A percentile compares a stretch with the other conserved stretches of the same genome.
phyloP scores from a whole-genome alignment of 78 protist genomes.

The Chrysochromulina tobinii region DNA sequence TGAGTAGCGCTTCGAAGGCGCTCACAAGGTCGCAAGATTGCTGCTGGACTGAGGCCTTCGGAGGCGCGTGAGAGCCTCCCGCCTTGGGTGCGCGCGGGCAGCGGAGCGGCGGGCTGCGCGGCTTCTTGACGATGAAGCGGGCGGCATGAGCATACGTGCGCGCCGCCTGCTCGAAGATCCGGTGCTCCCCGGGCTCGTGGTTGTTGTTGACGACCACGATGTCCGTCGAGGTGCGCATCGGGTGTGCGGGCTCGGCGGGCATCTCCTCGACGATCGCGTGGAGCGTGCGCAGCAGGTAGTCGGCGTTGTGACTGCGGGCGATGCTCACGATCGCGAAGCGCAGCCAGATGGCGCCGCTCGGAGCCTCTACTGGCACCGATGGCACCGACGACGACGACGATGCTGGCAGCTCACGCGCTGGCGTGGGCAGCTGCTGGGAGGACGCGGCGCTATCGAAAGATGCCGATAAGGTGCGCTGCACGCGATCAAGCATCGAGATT shows the following conservation, averaged over 20 bases:
- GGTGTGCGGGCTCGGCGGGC: background rate
- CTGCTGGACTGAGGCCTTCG: background rate
- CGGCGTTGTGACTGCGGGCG: background rate
- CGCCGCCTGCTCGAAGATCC: background rate
- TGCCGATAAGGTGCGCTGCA: too few species aligned
- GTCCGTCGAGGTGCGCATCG: background rate
- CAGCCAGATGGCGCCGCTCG: background rate
- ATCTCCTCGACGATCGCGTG: background rate
- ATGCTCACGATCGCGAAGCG: background rate
- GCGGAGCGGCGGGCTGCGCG: background rate
- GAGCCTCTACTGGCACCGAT: too few species aligned
- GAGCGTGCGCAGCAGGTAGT: background rate
- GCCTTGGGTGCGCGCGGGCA: background rate
- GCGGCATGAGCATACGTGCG: background rate
- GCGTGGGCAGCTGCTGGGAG: too few species aligned
- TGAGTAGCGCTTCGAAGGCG: background rate
- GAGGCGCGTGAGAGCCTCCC: background rate
- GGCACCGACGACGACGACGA: too few species aligned
- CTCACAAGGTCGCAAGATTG: background rate
- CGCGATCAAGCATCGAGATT: too few species aligned
- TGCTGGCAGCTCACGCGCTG: too few species aligned
- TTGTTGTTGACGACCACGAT: background rate
- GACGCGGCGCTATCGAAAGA: too few species aligned
- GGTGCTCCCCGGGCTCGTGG: background rate
- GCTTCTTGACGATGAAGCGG: background rate